Conservation (phyloP, 2,329 filamentous ascomycete genomes). For the Aspergillus intermedius region DNA sequence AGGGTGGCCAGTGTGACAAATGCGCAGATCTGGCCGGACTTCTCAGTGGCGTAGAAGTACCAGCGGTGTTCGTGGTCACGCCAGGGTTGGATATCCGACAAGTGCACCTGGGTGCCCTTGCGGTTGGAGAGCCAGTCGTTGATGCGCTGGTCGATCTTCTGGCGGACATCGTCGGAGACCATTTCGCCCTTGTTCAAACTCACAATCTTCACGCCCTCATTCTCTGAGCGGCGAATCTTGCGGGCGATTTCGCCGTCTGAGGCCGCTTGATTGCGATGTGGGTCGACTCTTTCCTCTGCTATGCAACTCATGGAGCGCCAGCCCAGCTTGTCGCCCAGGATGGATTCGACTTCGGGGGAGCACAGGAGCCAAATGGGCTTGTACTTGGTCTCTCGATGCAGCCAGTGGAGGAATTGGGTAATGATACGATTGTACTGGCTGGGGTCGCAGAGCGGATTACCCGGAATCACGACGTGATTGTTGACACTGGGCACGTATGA, state of each 20-base stretch:
- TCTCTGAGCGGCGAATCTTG: constrained; percentile 74
- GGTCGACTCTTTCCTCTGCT: constrained; percentile 80
- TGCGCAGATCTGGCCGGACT: constrained; percentile 64
- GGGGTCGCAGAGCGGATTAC: constrained; percentile 76
- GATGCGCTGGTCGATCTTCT: constrained; percentile 65
- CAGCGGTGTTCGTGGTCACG: constrained; percentile 74
- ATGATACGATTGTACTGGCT: constrained; percentile 70
- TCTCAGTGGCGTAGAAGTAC: constrained; percentile 74
- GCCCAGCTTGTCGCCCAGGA: constrained; percentile 70
- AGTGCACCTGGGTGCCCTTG: constrained; percentile 79
- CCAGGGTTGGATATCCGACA: constrained; percentile 87
- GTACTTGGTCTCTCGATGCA: constrained; percentile 63
- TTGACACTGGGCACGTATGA: constrained; percentile 68
- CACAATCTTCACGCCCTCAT: constrained; percentile 73
- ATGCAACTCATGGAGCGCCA: constrained; percentile 87
- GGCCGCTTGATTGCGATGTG: constrained; percentile 59
- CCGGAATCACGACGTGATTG: constrained; percentile 76
- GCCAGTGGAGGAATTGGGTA: constrained; percentile 64
- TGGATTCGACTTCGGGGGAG: constrained; percentile 69
- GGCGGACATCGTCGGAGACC: constrained; percentile 59
- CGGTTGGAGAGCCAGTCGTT: constrained; percentile 72
- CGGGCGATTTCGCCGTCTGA: constrained; percentile 61
- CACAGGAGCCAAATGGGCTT: constrained; percentile 87
- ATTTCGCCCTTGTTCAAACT: constrained; percentile 62
- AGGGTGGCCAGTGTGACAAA: constrained; percentile 81